Evolutionary conservation across 1,284 basidiomycete species (phyloP).

Genomic region (Vanrija humicola): DNA sequence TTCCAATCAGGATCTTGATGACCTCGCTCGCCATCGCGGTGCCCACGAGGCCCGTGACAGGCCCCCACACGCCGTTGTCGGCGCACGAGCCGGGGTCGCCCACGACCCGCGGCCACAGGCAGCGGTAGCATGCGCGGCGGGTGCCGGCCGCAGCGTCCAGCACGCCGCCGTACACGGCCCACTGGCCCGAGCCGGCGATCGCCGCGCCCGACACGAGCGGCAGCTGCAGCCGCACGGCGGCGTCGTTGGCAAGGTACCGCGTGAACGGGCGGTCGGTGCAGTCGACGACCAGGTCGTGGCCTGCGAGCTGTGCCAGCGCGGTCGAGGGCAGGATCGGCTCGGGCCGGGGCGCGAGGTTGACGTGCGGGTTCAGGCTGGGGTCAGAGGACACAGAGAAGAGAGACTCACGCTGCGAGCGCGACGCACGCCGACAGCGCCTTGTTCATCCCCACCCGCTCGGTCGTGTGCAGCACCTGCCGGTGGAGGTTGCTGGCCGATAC

Average conservation of each 20-base stretch:
- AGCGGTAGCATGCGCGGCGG: slow-evolving; percentile 87
- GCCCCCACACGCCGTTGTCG: slow-evolving; percentile 86
- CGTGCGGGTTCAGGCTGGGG: slow-evolving; percentile 65
- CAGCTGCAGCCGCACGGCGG: slow-evolving; percentile 66
- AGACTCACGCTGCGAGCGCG: slow-evolving; percentile 59
- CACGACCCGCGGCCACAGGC: slow-evolving; percentile 74
- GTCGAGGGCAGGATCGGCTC: slow-evolving; percentile 60
- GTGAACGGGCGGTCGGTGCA: slow-evolving; percentile 93
- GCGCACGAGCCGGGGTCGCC: slow-evolving; percentile 62
- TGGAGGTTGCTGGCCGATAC: slow-evolving; percentile 93
- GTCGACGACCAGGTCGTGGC: slow-evolving; percentile 79
- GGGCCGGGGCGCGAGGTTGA: slow-evolving; percentile 57
- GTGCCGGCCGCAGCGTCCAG: slow-evolving; percentile 13
- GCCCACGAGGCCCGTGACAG: slow-evolving; percentile 86
- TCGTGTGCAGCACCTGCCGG: slow-evolving; percentile 84
- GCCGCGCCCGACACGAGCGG: slow-evolving; percentile 92
- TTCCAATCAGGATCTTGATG: slow-evolving; percentile 72
- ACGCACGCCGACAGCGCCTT: slow-evolving; percentile 79
- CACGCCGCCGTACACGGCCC: slow-evolving; percentile 63
- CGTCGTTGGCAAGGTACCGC: slow-evolving; percentile 91
- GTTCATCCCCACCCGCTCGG: slow-evolving; percentile 69
- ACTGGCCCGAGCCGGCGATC: slow-evolving; percentile 84
- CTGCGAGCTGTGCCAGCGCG: slow-evolving; percentile 58
- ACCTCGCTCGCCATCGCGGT: slow-evolving; percentile 86
- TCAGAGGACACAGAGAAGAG: background rate